These are phyloP conservation scores for Eucalyptus urophylla DNA, from an alignment of 345 rosid species.

Conservation along the genomic window DNA sequence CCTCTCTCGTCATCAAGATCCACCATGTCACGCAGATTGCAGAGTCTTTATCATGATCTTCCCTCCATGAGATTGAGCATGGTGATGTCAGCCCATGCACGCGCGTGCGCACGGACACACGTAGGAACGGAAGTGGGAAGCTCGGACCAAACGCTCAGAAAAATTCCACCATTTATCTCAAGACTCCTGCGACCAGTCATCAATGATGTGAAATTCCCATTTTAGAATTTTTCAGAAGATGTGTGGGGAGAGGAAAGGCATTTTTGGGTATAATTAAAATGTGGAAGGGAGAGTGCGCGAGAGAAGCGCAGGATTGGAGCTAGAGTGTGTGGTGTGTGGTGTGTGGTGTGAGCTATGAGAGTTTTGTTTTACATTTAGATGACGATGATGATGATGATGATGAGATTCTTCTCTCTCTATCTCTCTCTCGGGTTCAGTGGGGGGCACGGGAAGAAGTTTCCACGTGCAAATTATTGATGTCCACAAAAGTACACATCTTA, in stretches of 20 bases:
- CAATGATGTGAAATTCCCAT: background rate
- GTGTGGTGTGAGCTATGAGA: constrained; percentile 13
- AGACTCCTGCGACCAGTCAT: constrained; percentile 1
- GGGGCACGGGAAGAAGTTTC: background rate
- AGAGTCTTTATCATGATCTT: constrained; percentile 19
- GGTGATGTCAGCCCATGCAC: background rate
- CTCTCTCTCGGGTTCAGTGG: constrained; percentile 1
- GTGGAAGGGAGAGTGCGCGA: background rate
- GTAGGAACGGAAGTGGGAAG: background rate
- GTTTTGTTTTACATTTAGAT: background rate
- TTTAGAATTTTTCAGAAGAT: background rate
- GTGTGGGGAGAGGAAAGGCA: background rate
- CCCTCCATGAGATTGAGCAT: constrained; percentile 5
- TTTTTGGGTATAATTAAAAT: background rate
- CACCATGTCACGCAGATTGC: constrained; percentile 9
- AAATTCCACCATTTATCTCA: background rate
- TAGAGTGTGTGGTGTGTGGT: constrained; percentile 11
- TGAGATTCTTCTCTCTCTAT: background rate
- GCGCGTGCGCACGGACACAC: background rate
- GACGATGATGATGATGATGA: background rate
- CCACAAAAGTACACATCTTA: constrained; percentile 20
- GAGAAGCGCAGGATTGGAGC: background rate
- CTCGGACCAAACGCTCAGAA: background rate
- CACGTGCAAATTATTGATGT: constrained; percentile 12
- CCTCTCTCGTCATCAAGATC: background rate